These are phyloP conservation scores for Penicillium brasilianum DNA, from an alignment of 2,329 filamentous ascomycete genomes.

Conservation along the genomic window DNA sequence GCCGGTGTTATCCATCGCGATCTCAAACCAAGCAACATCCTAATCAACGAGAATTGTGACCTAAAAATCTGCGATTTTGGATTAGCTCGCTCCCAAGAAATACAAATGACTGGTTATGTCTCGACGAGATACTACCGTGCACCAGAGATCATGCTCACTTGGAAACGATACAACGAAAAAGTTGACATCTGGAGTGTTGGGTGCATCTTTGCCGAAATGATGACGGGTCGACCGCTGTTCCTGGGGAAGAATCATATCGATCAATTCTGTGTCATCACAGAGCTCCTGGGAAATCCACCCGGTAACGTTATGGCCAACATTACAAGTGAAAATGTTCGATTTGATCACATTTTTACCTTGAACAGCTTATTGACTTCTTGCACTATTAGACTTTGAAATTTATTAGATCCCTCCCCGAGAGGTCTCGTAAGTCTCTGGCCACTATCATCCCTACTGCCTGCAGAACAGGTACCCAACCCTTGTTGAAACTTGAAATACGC, in stretches of 20 bases:
- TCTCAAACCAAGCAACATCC: slow-evolving; percentile 97
- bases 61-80: slow-evolving; percentile 99
- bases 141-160: too few relatives aligned
- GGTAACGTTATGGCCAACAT: slow-evolving; percentile 98
- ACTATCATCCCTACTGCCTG: slow-evolving; percentile 96
- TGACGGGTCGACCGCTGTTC: slow-evolving; percentile 96
- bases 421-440: slow-evolving; percentile 81
- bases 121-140: slow-evolving; percentile 98
- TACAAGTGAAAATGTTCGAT: slow-evolving; percentile 93
- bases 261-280: slow-evolving; percentile 99
- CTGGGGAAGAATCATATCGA: slow-evolving; percentile 99
- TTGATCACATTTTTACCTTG: slow-evolving; percentile 7
- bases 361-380: slow-evolving; percentile 6
- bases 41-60: slow-evolving; percentile 99
- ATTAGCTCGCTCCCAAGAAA: slow-evolving; percentile 94
- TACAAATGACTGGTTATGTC: slow-evolving; percentile 99
- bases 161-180: slow-evolving; percentile 99
- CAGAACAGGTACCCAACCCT: slow-evolving; percentile 65
- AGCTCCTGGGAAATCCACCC: slow-evolving; percentile 92
- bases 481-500: too few relatives aligned
- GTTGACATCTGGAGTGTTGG: slow-evolving; percentile 99
- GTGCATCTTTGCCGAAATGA: slow-evolving; percentile 99
- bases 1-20: slow-evolving; percentile 97
- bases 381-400: slow-evolving; percentile 80
- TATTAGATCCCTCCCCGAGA: slow-evolving; percentile 92